phyloP scores from a whole-genome alignment of 2,329 filamentous ascomycete species.

The Beauveria sp. region DNA sequence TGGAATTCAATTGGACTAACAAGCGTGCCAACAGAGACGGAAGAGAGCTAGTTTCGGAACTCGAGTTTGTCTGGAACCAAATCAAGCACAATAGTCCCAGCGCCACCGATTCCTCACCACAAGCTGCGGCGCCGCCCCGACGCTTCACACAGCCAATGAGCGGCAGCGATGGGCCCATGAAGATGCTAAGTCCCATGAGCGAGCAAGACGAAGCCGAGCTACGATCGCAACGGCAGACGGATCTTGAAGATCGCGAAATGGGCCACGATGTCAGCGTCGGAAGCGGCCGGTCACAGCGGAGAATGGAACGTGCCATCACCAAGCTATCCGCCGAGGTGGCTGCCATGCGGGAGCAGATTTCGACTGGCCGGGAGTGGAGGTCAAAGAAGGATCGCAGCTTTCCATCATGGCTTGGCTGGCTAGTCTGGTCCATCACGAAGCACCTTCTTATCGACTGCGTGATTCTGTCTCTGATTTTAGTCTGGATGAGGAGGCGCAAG shows the following conservation, averaged over 20 bases:
- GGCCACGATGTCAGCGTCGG: conserved; percentile 22
- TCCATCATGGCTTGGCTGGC: conserved; percentile 63
- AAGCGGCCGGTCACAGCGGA: conserved; percentile 63
- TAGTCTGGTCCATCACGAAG: conserved; percentile 61
- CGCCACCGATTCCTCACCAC: conserved; percentile 51
- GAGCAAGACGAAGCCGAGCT: conserved; percentile 65
- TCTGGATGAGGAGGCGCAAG: conserved; percentile 66
- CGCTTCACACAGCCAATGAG: conserved; percentile 38
- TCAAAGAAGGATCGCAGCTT: conserved; percentile 57
- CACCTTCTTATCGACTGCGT: conserved; percentile 67
- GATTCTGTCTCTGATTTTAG: conserved; percentile 54
- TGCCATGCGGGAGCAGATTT: conserved; percentile 84
- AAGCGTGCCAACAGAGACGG: conserved; percentile 51
- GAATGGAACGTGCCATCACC: conserved; percentile 78
- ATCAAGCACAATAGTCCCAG: conserved; percentile 78
- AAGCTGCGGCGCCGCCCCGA: conserved; percentile 25
- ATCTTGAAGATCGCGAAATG: conserved; percentile 37
- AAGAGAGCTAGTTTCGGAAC: conserved; percentile 77
- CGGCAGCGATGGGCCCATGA: conserved; percentile 50
- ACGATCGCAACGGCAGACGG: conserved; percentile 41
- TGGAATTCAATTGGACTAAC: neutral
- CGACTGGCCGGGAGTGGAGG: conserved; percentile 64
- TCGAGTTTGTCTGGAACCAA: conserved; percentile 99
- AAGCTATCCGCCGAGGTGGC: conserved; percentile 90
- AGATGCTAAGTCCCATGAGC: conserved; percentile 76